Evolutionary conservation across 805 yeast genomes (phyloP), one percentile per base, ranked within the genome.

Genomic region (Candida boidinii): DNA sequence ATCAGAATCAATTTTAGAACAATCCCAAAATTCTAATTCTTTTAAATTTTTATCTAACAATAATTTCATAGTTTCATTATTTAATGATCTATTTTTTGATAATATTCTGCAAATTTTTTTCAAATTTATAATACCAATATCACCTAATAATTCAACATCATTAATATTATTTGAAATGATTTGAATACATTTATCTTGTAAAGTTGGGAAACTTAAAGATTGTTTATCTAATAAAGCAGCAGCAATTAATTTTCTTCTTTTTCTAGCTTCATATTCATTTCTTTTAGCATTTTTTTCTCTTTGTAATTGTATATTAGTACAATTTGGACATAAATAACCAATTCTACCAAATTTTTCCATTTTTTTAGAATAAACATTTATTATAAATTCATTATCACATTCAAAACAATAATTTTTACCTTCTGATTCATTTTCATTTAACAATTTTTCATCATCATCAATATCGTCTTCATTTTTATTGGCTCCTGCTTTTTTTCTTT

Each of bases 11-110:
- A 92, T 65, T 30, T 75, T 76, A 0, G 96, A 86, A 53, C 99
- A 92, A 57, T 92, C 99, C 87, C 95, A 85, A 41, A 92, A 76
- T 40, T 82, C 82, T 19, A 92, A 57, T 4, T 58, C 53, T 35
- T 57, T 69, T 30, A 76, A 51, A 12, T 68, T 64, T 0, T 85
- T 69, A 29, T 76, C 74, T 33, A 92, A 58, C 49, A 92, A 90
- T 30, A 92, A 62, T 29, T 76, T 60, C 51, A 88, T 54, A 0
- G 96, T 87, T 13, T 69, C 60, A 41, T 80, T 76, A 46, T 79
- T 73, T 30, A 92, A 60, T 0, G 92, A 80, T 33, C 99, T 60
- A 56, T 88, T 92, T 37, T 83, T 76, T 16, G 92, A 76, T 20
- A 92, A 54, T 37, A 94, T 87, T 33, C 75, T 69, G 16, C 85